Evolutionary conservation across 1,284 basidiomycete genomes (phyloP).

Genomic region (Schizopora paradoxa): DNA sequence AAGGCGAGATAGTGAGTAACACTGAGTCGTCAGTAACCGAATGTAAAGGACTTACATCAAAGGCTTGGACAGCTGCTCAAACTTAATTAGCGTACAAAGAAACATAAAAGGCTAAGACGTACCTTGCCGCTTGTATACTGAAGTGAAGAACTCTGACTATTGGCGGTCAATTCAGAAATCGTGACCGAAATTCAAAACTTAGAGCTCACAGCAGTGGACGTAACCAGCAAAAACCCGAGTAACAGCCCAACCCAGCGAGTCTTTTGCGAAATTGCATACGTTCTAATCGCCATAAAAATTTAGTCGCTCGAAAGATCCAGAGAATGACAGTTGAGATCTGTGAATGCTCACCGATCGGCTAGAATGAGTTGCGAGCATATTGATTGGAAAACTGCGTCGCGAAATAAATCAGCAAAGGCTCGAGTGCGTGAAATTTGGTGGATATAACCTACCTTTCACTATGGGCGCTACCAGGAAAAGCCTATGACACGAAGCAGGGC

Average conservation of each 20-base stretch:
- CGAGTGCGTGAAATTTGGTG: not conserved
- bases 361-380: slow-evolving; percentile 52
- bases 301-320: slow-evolving; percentile 1
- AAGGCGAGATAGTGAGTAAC: slow-evolving; percentile 18
- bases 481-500: slow-evolving; percentile 33
- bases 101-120: slow-evolving; percentile 21
- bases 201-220: slow-evolving; percentile 34
- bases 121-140: slow-evolving; percentile 38
- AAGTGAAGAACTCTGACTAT: slow-evolving; percentile 46
- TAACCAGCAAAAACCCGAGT: slow-evolving; percentile 32
- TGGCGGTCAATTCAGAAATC: slow-evolving; percentile 1
- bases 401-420: slow-evolving; percentile 2
- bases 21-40: not conserved
- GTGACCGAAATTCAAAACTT: slow-evolving; percentile 7
- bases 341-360: slow-evolving; percentile 40
- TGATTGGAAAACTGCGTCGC: slow-evolving; percentile 39
- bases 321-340: no score
- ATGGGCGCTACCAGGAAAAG: slow-evolving; percentile 43
- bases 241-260: slow-evolving; percentile 33
- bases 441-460: slow-evolving; percentile 40
- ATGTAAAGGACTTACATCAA: not conserved
- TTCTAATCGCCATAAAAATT: slow-evolving; percentile 29
- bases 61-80: not conserved
- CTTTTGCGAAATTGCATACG: slow-evolving; percentile 45
- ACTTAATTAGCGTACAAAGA: not conserved